These are phyloP conservation scores for Fusarium sororula DNA, from an alignment of 2,329 filamentous ascomycete species.

Conservation along the genomic window DNA sequence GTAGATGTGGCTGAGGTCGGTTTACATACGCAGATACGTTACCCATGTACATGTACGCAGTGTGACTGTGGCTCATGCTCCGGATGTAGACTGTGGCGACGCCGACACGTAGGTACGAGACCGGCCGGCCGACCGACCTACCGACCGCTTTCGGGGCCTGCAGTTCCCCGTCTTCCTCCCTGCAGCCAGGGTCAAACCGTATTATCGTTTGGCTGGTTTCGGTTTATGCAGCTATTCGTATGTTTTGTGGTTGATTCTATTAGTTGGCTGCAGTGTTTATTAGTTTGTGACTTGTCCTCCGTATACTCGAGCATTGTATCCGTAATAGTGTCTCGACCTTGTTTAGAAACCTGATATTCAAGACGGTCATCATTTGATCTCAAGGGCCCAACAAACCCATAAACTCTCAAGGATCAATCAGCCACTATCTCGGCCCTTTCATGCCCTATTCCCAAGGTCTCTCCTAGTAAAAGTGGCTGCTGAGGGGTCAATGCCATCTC, in stretches of 20 bases:
- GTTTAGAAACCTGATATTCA: neutral
- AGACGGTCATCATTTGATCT: slow-evolving; percentile 21
- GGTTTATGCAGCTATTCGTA: slow-evolving; percentile 17
- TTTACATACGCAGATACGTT: neutral
- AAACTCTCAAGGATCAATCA: slow-evolving; percentile 2
- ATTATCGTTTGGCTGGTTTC: slow-evolving; percentile 15
- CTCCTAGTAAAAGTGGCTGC: slow-evolving; percentile 1
- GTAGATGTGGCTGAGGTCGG: slow-evolving; percentile 21
- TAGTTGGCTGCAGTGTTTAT: neutral
- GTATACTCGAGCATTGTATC: neutral
- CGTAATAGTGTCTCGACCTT: too few relatives aligned
- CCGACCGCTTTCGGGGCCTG: slow-evolving; percentile 13
- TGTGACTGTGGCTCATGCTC: slow-evolving; percentile 16
- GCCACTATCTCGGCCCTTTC: slow-evolving; percentile 11
- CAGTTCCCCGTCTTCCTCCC: neutral
- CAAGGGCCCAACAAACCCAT: neutral
- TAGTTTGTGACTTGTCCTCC: too few relatives aligned
- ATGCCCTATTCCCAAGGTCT: slow-evolving; percentile 1
- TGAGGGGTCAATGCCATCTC: slow-evolving; percentile 20
- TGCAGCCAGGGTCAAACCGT: slow-evolving; percentile 1
- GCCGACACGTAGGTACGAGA: slow-evolving; percentile 14
- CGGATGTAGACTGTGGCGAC: slow-evolving; percentile 26
- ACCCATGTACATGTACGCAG: neutral
- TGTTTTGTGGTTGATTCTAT: neutral
- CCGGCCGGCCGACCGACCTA: neutral